Evolutionary conservation across 805 yeast species (phyloP).

Genomic region (Sugiyamaella lignohabitans): DNA sequence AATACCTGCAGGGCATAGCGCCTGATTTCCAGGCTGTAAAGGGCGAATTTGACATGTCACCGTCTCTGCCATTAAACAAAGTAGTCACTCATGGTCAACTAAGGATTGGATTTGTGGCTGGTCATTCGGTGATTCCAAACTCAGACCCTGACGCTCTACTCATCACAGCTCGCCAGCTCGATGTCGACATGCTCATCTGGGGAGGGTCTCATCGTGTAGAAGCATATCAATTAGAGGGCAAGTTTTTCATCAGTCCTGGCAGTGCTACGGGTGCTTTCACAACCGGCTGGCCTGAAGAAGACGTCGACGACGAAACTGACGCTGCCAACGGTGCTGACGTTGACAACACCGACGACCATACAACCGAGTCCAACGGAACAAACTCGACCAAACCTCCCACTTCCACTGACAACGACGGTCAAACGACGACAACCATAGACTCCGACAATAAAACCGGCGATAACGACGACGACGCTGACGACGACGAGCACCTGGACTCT

Average conservation of each 20-base stretch:
- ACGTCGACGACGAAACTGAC: slow-evolving; percentile 28
- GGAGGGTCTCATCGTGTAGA: slow-evolving; percentile 93
- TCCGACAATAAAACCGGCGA: slow-evolving; percentile 2
- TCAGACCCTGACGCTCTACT: slow-evolving; percentile 80
- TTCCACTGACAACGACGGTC: neutral
- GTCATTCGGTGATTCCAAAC: slow-evolving; percentile 76
- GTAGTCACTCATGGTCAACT: slow-evolving; percentile 65
- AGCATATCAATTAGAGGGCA: slow-evolving; percentile 87
- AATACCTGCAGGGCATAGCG: slow-evolving; percentile 61
- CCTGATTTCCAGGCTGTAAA: slow-evolving; percentile 68
- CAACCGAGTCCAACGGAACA: neutral
- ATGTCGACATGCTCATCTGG: slow-evolving; percentile 85
- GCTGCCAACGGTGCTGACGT: neutral
- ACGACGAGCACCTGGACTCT: slow-evolving; percentile 1
- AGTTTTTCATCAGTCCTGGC: slow-evolving; percentile 94
- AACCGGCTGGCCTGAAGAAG: slow-evolving; percentile 55
- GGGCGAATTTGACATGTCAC: slow-evolving; percentile 69
- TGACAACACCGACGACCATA: slow-evolving; percentile 25
- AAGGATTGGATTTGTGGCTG: slow-evolving; percentile 78
- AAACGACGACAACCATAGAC: too few species aligned
- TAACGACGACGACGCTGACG: slow-evolving; percentile 1
- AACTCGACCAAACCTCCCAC: neutral
- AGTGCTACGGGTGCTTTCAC: slow-evolving; percentile 89
- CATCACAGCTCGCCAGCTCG: slow-evolving; percentile 80
- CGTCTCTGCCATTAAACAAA: slow-evolving; percentile 52